A percentile compares a stretch with the other conserved stretches of the same genome.
These are phyloP conservation scores for Glycine latifolia DNA, from an alignment of 306 rosid genomes.

Conservation along the genomic window DNA sequence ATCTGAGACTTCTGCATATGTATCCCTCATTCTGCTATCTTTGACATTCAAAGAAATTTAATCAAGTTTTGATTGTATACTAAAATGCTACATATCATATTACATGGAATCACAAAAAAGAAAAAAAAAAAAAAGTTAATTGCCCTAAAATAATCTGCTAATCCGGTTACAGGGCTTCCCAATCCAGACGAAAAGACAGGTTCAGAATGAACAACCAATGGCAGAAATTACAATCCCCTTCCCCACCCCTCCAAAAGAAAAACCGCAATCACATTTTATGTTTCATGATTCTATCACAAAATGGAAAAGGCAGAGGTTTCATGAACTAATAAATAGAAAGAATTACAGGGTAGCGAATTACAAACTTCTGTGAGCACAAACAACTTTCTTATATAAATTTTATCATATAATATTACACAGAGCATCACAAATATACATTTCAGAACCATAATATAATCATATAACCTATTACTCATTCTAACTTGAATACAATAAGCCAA, in stretches of 20 bases:
- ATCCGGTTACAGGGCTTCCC: neutral
- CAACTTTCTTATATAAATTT: conserved; percentile 44
- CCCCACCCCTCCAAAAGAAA: neutral
- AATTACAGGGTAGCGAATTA: conserved; percentile 19
- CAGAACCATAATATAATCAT: conserved; percentile 29
- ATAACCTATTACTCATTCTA: conserved; percentile 49
- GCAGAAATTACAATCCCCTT: too few species aligned
- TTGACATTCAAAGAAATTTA: neutral
- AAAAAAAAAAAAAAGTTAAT: neutral
- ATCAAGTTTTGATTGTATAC: neutral
- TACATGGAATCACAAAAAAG: neutral
- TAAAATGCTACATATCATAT: neutral
- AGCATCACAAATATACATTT: conserved; percentile 51
- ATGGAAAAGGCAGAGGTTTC: neutral
- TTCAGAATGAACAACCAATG: too few species aligned
- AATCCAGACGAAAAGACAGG: too few species aligned
- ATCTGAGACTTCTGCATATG: neutral
- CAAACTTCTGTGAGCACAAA: conserved; percentile 13
- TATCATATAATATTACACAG: conserved; percentile 47
- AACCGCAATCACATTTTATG: neutral
- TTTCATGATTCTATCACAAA: neutral
- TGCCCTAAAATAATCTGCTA: neutral
- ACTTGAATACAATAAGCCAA: conserved; percentile 51
- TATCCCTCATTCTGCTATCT: neutral
- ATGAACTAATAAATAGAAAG: conserved; percentile 6